Base-by-base conservation (phyloP, 1,139 yeast genomes). In the Pichia sp. region DNA sequence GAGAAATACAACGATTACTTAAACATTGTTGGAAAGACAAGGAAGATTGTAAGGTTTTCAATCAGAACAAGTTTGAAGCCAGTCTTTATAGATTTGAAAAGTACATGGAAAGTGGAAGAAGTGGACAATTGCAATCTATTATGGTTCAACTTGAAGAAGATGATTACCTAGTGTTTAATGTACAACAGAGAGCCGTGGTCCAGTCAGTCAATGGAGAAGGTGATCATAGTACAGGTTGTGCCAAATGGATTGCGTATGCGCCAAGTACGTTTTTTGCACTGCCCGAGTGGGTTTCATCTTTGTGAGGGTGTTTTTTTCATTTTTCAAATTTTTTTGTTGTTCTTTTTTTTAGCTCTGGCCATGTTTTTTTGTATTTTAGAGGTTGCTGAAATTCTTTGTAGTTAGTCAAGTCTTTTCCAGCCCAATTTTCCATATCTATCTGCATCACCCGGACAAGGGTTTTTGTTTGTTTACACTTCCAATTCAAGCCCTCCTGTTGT, bases 71-170 rank as follows among this genome's bases (percentile, higher is more conserved):
- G 15, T 43, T 43, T 27, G 41, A 29, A 13, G 26, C 26, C 4
- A 16, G 22, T 18, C 7, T 37, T 7, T 12, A 16, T 36, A 22
- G 37, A n/a, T 37, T 37, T 27, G 41, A 37, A 29, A n/a, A 7
- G 22, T 42, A 42, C 34, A 35, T 42, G 44, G 30, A 42, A n/a
- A 35, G 40, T 18, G 34, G 40, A 9, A n/a, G 26, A n/a, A 16
- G 18, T 16, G 6, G 12, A 9, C 44, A 42, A 27, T 16, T 42
- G n/a, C 23, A 42, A 25, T 3, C 35, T 2, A 11, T 42, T 12
- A 7, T 42, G 23, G 15, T 34, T 4, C 34, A 18, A 3, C 23
- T 39, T 6, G 25, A 18, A 16, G 23, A 39, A 7, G 4, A 12
- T 6, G 41, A 39, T 15, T 39, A 39, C 23, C 7, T 3, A 2